These are phyloP conservation scores for Pezicula rhizophila DNA, from an alignment of 2,329 filamentous ascomycete species.

Conservation along the genomic window DNA sequence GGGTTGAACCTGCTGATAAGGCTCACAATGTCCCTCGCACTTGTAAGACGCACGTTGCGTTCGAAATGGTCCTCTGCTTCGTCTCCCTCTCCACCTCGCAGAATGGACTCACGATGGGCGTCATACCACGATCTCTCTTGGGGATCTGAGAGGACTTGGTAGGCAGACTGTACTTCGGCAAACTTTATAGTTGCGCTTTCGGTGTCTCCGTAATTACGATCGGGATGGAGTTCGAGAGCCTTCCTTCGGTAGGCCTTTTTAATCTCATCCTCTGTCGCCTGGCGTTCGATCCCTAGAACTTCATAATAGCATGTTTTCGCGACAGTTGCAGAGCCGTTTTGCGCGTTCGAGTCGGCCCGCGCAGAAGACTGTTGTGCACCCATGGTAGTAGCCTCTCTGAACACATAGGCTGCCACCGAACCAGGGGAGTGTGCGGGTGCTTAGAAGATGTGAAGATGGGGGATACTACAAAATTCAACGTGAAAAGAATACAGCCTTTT, in stretches of 20 bases:
- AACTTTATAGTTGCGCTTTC: slow-evolving; percentile 80
- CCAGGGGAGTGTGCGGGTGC: too few relatives aligned
- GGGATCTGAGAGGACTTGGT: slow-evolving; percentile 91
- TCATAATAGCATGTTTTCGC: slow-evolving; percentile 79
- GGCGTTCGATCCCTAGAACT: slow-evolving; percentile 65
- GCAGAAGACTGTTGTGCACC: slow-evolving; percentile 20
- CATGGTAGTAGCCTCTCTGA: slow-evolving; percentile 9
- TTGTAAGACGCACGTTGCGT: slow-evolving; percentile 69
- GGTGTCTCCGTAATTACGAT: slow-evolving; percentile 83
- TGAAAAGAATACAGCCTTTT: too few relatives aligned
- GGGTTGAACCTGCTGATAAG: slow-evolving; percentile 78
- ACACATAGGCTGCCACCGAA: not conserved
- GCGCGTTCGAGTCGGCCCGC: slow-evolving; percentile 2
- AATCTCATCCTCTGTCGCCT: slow-evolving; percentile 82
- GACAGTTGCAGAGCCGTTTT: slow-evolving; percentile 2
- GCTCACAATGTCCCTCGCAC: slow-evolving; percentile 69
- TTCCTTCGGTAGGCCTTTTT: slow-evolving; percentile 90
- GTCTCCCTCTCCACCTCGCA: slow-evolving; percentile 44
- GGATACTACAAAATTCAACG: too few relatives aligned
- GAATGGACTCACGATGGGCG: slow-evolving; percentile 80
- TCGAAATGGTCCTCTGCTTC: slow-evolving; percentile 47
- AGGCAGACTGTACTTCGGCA: slow-evolving; percentile 86
- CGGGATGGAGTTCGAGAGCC: slow-evolving; percentile 88
- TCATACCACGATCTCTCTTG: slow-evolving; percentile 98
- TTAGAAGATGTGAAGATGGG: too few relatives aligned